Evolutionary conservation across 108 stramenopile genomes (phyloP).

Genomic region (Cyclotella cryptica): DNA sequence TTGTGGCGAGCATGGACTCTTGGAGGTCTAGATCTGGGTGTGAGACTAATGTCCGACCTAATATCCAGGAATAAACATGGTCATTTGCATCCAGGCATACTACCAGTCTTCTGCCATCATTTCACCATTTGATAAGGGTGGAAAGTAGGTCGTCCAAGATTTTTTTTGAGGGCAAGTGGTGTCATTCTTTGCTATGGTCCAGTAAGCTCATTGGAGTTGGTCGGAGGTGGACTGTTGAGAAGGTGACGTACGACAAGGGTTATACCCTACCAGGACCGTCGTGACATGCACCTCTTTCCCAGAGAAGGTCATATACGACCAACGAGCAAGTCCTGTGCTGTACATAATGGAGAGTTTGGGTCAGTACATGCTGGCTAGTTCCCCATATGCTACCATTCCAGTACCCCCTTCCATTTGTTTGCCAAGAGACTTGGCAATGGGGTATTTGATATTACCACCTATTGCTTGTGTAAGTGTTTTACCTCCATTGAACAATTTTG

Average conservation of each 20-base stretch:
- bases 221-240: neutral
- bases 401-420: no score
- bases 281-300: constrained; percentile 9
- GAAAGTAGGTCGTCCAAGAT: no score
- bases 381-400: no score
- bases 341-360: neutral
- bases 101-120: constrained; percentile 13
- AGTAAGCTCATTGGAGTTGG: constrained; percentile 23
- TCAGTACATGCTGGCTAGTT: no score
- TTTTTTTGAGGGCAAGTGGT: neutral
- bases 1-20: constrained; percentile 2
- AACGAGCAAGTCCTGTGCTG: constrained; percentile 9
- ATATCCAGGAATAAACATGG: constrained; percentile 1
- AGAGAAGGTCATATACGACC: neutral
- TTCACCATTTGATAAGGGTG: constrained; percentile 1
- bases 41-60: constrained; percentile 1
- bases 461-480: constrained; percentile 5
- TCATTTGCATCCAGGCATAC: constrained; percentile 29
- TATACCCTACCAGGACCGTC: constrained; percentile 8
- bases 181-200: neutral
- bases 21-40: neutral
- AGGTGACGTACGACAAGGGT: constrained; percentile 9
- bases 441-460: neutral
- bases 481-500: constrained; percentile 19
- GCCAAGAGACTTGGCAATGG: no score